Percentiles rank a stretch among this genome's conserved stretches.
phyloP scores from a whole-genome alignment of 768 basidiomycete genomes.

The Rhodotorula graminis region DNA sequence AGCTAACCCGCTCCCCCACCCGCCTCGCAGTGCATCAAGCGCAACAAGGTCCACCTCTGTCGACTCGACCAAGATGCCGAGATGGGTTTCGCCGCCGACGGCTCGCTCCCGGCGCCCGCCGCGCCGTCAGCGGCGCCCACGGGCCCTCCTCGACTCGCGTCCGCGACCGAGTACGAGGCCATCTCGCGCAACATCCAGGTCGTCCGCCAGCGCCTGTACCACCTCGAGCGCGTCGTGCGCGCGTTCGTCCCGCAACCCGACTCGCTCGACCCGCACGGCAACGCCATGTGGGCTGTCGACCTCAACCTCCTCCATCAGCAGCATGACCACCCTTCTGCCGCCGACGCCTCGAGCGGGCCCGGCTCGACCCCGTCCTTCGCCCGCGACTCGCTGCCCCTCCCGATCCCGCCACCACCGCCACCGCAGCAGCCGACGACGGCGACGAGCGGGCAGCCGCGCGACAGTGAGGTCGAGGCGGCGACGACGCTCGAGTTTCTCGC shows the following conservation, averaged over 20 bases:
- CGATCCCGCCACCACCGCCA: not conserved
- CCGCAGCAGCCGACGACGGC: not conserved
- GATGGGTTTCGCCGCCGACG: not conserved
- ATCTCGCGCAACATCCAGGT: constrained; percentile 18
- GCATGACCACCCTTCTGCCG: too few species aligned
- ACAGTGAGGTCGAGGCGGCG: constrained; percentile 35
- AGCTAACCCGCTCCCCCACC: not conserved
- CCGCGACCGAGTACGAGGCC: constrained; percentile 21
- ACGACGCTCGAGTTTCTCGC: constrained; percentile 36
- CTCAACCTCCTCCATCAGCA: constrained; percentile 3
- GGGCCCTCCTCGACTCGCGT: constrained; percentile 8
- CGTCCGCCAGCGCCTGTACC: constrained; percentile 24
- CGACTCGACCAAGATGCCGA: constrained; percentile 24
- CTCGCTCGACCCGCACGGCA: constrained; percentile 9
- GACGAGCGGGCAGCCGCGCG: not conserved
- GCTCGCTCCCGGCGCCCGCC: not conserved
- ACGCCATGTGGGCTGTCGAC: constrained; percentile 13
- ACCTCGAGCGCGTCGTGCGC: constrained; percentile 26
- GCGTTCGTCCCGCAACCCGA: constrained; percentile 20
- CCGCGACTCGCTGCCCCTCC: not conserved
- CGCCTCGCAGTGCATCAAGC: constrained; percentile 25
- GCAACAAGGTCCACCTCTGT: constrained; percentile 24
- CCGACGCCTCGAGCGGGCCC: not conserved
- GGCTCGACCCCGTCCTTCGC: not conserved
- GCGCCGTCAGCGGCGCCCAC: not conserved